Percentiles rank a stretch among this genome's conserved stretches.
Evolutionary conservation across 768 basidiomycete genomes (phyloP).

Genomic region (Peribolospora kevripleyi): DNA sequence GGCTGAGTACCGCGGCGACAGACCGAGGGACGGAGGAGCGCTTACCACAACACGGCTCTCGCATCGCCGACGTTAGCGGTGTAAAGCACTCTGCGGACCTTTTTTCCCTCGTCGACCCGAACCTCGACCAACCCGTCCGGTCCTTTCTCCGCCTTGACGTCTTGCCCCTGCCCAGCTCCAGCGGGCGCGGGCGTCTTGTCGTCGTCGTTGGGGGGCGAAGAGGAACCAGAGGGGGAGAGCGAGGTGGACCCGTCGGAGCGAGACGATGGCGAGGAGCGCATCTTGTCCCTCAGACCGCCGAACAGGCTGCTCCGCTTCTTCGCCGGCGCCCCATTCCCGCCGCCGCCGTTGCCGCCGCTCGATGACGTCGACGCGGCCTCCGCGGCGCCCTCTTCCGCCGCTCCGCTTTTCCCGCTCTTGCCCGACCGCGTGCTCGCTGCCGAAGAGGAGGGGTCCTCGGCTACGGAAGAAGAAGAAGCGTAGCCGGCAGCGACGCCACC

Average conservation of each 20-base stretch:
- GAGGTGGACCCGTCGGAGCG: neutral
- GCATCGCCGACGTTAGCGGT: conserved; percentile 95
- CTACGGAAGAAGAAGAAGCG: no score
- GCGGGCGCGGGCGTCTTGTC: conserved; percentile 8
- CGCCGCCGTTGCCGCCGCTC: conserved; percentile 1
- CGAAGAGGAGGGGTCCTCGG: neutral
- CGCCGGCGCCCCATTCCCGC: neutral
- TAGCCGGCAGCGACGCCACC: neutral
- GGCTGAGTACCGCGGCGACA: neutral
- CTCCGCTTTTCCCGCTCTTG: neutral
- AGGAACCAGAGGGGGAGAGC: neutral
- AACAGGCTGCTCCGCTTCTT: conserved; percentile 3
- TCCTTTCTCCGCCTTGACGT: conserved; percentile 31
- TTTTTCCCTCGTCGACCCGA: conserved; percentile 21
- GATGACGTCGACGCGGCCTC: neutral
- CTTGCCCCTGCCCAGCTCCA: conserved; percentile 27
- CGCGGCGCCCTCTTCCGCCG: neutral
- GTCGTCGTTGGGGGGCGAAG: neutral
- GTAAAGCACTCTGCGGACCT: conserved; percentile 55
- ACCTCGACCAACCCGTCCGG: conserved; percentile 19
- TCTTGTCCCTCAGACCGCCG: conserved; percentile 2
- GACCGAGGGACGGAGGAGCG: neutral
- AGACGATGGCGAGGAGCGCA: neutral
- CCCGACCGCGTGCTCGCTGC: no score
- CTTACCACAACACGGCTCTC: conserved; percentile 58